phyloP scores from a whole-genome alignment of 371 early-diverging fungal genomes.

The Mucor indicus region DNA sequence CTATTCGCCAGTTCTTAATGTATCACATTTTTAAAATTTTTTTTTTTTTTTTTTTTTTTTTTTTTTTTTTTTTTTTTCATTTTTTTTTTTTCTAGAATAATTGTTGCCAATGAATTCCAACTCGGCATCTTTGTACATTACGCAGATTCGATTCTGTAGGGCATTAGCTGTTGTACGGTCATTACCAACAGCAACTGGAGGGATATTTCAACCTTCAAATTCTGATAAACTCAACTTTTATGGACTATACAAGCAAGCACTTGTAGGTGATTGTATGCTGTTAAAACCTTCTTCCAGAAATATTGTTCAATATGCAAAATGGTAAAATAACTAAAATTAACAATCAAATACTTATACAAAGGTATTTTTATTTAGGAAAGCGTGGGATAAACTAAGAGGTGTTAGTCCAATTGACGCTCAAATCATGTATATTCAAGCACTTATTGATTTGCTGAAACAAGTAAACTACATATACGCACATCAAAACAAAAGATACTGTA shows the following conservation, averaged over 20 bases:
- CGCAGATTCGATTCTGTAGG: constrained; percentile 28
- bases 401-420: constrained; percentile 28
- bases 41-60: neutral
- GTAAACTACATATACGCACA: constrained; percentile 5
- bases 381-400: constrained; percentile 32
- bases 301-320: constrained; percentile 29
- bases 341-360: neutral
- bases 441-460: constrained; percentile 24
- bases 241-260: constrained; percentile 75
- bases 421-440: constrained; percentile 21
- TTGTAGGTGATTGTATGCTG: constrained; percentile 64
- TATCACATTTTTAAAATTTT: neutral
- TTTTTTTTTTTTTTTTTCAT: neutral
- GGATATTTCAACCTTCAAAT: constrained; percentile 52
- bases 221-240: constrained; percentile 69
- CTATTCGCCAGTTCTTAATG: too few species aligned
- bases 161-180: constrained; percentile 27
- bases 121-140: constrained; percentile 4
- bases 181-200: constrained; percentile 12
- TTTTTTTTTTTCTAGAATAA: too few species aligned
- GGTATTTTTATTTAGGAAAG: constrained; percentile 22
- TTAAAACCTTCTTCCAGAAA: constrained; percentile 29
- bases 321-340: too few species aligned
- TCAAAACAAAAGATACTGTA: neutral
- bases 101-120: too few species aligned